Evolutionary conservation across 139 green algal genomes (phyloP).

Genomic region (Tetraselmis striata): DNA sequence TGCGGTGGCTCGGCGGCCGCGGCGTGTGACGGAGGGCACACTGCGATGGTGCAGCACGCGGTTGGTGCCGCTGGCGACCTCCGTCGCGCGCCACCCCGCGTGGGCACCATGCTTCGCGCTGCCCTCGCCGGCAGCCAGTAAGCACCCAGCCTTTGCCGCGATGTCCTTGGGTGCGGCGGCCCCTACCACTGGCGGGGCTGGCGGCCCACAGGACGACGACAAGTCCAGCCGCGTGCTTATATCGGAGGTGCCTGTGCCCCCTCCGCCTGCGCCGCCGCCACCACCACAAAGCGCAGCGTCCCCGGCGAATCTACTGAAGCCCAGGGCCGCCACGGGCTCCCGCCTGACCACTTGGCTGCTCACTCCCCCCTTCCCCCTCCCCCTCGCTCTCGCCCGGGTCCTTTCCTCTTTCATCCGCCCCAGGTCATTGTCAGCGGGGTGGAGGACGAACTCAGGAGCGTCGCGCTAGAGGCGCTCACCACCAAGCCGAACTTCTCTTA

Average conservation of each 20-base stretch:
- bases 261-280: neutral
- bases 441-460: conserved; percentile 52
- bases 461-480: conserved; percentile 55
- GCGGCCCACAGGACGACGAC: neutral
- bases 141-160: neutral
- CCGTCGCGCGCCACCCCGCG: too few species aligned
- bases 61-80: too few species aligned
- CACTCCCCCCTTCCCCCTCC: neutral
- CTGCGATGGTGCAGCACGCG: neutral
- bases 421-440: conserved; percentile 73
- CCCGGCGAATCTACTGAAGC: neutral
- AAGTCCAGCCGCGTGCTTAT: neutral
- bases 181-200: neutral
- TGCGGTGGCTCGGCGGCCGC: neutral
- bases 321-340: neutral
- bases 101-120: neutral
- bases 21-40: neutral
- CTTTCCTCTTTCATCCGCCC: neutral
- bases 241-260: neutral
- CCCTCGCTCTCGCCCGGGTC: neutral
- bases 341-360: neutral
- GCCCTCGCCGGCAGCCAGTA: neutral
- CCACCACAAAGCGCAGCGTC: neutral
- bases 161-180: neutral
- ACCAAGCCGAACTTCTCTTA: conserved; percentile 90